Evolutionary conservation across 768 basidiomycete species (phyloP).

Genomic region (Fomitopsis serialis): DNA sequence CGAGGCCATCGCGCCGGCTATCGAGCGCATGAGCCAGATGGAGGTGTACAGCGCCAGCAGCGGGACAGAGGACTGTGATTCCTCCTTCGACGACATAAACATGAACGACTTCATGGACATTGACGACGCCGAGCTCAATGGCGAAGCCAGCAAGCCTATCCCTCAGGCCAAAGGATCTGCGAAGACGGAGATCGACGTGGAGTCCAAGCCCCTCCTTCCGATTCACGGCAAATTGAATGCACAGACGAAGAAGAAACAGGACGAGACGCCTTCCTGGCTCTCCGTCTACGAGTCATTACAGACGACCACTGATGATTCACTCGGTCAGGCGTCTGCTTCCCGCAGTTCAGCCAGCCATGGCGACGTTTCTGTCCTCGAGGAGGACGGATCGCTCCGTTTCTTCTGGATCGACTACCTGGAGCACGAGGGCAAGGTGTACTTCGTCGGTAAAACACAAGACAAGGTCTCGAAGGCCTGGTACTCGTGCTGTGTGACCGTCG

Average conservation of each 20-base stretch:
- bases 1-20: slow-evolving; percentile 46
- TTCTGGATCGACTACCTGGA: slow-evolving; percentile 98
- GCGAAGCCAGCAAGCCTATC: not conserved
- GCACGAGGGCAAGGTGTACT: slow-evolving; percentile 75
- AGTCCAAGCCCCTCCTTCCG: slow-evolving; percentile 18
- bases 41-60: slow-evolving; percentile 33
- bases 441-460: slow-evolving; percentile 89
- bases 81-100: slow-evolving; percentile 46
- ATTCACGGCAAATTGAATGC: slow-evolving; percentile 11
- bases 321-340: slow-evolving; percentile 38
- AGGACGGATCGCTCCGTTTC: slow-evolving; percentile 82
- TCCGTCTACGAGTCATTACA: slow-evolving; percentile 69
- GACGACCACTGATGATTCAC: slow-evolving; percentile 53
- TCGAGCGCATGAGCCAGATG: slow-evolving; percentile 51
- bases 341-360: slow-evolving; percentile 22
- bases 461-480: slow-evolving; percentile 63
- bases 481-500: slow-evolving; percentile 83
- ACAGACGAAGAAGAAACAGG: slow-evolving; percentile 35
- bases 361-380: slow-evolving; percentile 61
- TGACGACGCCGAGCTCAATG: slow-evolving; percentile 40
- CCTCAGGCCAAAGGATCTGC: slow-evolving; percentile 19
- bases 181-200: slow-evolving; percentile 20
- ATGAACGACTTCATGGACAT: slow-evolving; percentile 56
- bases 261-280: slow-evolving; percentile 58
- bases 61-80: slow-evolving; percentile 31